Conservation (phyloP, 768 basidiomycete species). For the Collybiopsis luxurians region DNA sequence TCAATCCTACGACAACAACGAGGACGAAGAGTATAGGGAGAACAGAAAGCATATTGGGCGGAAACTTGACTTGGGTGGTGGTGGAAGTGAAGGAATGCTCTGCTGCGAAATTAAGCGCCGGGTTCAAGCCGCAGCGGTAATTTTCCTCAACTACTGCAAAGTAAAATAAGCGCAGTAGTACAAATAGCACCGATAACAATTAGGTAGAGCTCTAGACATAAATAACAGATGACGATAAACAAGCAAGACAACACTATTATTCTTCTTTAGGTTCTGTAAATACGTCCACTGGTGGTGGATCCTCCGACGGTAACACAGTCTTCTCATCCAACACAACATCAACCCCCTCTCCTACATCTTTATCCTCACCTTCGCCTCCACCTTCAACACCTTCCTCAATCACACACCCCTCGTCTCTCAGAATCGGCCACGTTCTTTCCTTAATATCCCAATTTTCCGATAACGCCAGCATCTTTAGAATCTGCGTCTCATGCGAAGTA, state of each 20-base stretch:
- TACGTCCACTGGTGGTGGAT: conserved; percentile 1
- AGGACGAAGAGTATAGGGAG: conserved; percentile 70
- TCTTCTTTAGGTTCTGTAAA: not conserved
- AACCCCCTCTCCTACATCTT: conserved; percentile 11
- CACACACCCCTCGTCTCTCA: conserved; percentile 63
- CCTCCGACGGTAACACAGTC: conserved; percentile 29
- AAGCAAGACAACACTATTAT: not conserved
- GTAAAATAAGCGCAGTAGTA: no score
- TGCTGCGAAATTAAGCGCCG: no score
- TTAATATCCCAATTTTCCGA: conserved; percentile 78
- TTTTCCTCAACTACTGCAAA: not conserved
- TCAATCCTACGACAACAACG: conserved; percentile 61
- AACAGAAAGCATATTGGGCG: conserved; percentile 56
- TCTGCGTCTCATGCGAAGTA: conserved; percentile 62
- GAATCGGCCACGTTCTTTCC: conserved; percentile 53
- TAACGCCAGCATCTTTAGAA: conserved; percentile 74
- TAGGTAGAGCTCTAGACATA: not conserved
- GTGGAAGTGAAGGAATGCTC: not conserved
- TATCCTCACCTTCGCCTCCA: conserved; percentile 34
- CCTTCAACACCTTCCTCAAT: conserved; percentile 59
- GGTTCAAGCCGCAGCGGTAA: not conserved
- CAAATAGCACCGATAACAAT: not conserved
- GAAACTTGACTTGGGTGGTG: not conserved
- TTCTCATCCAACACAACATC: conserved; percentile 42
- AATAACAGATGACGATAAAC: not conserved